These are phyloP conservation scores for Lichtheimia ornata DNA, from an alignment of 371 early-diverging fungal species.

Conservation along the genomic window DNA sequence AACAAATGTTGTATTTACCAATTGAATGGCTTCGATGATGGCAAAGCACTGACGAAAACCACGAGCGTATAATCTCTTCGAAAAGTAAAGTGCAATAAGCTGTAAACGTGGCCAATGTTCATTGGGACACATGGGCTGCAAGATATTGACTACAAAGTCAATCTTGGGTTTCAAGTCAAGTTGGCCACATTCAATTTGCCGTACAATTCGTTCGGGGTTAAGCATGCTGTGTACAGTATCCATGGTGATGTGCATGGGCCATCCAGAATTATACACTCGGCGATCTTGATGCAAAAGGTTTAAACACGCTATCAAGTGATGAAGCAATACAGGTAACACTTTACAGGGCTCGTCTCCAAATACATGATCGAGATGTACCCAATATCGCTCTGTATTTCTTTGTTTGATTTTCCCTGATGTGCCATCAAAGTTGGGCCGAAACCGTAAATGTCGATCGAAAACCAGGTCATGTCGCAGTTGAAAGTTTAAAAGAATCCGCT, in stretches of 20 bases:
- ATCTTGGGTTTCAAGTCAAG: constrained; percentile 55
- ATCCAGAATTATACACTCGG: neutral
- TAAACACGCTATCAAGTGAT: constrained; percentile 61
- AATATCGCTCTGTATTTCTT: constrained; percentile 52
- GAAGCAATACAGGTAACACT: constrained; percentile 33
- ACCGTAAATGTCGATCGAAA: constrained; percentile 74
- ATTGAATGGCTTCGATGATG: constrained; percentile 72
- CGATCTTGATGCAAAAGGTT: constrained; percentile 50
- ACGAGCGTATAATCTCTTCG: constrained; percentile 44
- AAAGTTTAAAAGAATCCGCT: constrained; percentile 66
- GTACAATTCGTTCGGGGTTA: constrained; percentile 42
- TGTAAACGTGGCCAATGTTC: constrained; percentile 29
- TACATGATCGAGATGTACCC: constrained; percentile 53
- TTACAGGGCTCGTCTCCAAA: constrained; percentile 12
- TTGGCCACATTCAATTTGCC: constrained; percentile 45
- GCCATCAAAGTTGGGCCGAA: constrained; percentile 74
- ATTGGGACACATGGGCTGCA: constrained; percentile 52
- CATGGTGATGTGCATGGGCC: constrained; percentile 22
- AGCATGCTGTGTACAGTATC: constrained; percentile 17
- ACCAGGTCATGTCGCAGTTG: constrained; percentile 79
- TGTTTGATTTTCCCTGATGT: constrained; percentile 52
- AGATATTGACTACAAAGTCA: constrained; percentile 53
- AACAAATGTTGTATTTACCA: constrained; percentile 44
- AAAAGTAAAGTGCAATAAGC: constrained; percentile 16
- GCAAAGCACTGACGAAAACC: constrained; percentile 65